Conservation (phyloP, 1,284 basidiomycete genomes). For the Chiua sp. region DNA sequence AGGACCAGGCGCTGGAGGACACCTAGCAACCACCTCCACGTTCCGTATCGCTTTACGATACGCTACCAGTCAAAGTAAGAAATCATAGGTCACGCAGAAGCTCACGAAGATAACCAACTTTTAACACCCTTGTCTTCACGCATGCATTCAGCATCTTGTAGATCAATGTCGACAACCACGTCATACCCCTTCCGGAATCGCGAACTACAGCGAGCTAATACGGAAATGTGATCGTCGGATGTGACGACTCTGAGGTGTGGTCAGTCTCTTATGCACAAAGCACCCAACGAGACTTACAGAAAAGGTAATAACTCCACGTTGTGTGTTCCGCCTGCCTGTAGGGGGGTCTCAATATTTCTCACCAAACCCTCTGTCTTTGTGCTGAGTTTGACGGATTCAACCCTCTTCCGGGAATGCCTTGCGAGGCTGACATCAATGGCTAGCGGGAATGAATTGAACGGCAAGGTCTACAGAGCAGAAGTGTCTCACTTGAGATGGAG, state of each 20-base stretch:
- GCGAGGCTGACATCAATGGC: conserved; percentile 12
- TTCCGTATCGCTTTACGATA: conserved; percentile 15
- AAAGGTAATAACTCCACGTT: not conserved
- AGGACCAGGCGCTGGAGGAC: too few species aligned
- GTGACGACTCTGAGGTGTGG: conserved; percentile 5
- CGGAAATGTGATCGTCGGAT: conserved; percentile 2
- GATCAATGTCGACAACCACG: not conserved
- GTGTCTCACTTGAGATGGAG: too few species aligned
- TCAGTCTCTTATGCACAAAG: not conserved
- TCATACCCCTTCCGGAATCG: not conserved
- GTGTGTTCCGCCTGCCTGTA: not conserved
- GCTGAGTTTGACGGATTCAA: conserved; percentile 4
- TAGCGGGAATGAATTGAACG: not conserved
- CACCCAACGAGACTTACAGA: not conserved
- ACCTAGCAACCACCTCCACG: too few species aligned
- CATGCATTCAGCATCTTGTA: not conserved
- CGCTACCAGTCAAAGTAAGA: conserved; percentile 8
- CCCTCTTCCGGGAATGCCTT: conserved; percentile 4
- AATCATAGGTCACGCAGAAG: not conserved
- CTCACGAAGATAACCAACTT: conserved; percentile 9
- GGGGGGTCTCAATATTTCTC: not conserved
- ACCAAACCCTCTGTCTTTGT: not conserved
- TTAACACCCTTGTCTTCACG: conserved; percentile 8
- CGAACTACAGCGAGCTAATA: conserved; percentile 1
- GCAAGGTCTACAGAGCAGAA: too few species aligned